Evolutionary conservation across 805 yeast genomes (phyloP).

Genomic region (Metschnikowia santaceciliae): DNA sequence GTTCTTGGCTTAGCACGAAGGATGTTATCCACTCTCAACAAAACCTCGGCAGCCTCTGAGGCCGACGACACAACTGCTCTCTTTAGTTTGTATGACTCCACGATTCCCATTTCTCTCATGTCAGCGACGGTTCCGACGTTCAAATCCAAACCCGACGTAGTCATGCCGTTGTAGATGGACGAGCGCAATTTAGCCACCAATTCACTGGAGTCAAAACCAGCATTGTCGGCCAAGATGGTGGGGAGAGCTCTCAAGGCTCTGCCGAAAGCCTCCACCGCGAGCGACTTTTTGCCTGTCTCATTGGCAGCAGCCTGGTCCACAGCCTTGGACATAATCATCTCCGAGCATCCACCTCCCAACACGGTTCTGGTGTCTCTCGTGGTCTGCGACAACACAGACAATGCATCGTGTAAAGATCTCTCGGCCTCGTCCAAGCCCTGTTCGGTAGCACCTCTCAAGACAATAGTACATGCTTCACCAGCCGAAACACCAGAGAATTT

Average conservation of each 20-base stretch:
- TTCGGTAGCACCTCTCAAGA: slow-evolving; percentile 61
- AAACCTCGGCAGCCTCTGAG: slow-evolving; percentile 96
- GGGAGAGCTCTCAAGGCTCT: slow-evolving; percentile 93
- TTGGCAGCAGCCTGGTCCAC: slow-evolving; percentile 91
- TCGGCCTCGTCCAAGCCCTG: slow-evolving; percentile 47
- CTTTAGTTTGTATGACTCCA: slow-evolving; percentile 90
- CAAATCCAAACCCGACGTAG: slow-evolving; percentile 88
- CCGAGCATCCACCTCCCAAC: slow-evolving; percentile 91
- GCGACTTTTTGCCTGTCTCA: slow-evolving; percentile 86
- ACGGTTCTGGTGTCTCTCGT: slow-evolving; percentile 89
- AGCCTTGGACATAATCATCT: slow-evolving; percentile 91
- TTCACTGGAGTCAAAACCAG: slow-evolving; percentile 93
- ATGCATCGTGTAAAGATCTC: slow-evolving; percentile 80
- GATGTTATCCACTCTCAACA: slow-evolving; percentile 93
- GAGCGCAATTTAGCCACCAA: slow-evolving; percentile 86
- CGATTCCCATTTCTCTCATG: slow-evolving; percentile 89
- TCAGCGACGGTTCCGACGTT: slow-evolving; percentile 83
- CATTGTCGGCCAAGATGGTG: slow-evolving; percentile 92
- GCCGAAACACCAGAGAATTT: slow-evolving; percentile 94
- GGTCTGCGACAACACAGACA: slow-evolving; percentile 92
- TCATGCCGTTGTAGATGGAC: slow-evolving; percentile 85
- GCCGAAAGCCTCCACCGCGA: slow-evolving; percentile 94
- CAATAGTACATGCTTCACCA: slow-evolving; percentile 95
- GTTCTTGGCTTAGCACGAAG: slow-evolving; percentile 97
- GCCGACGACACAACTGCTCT: slow-evolving; percentile 93